Evolutionary conservation across 75 land plant species (phyloP).

Genomic region (Sequoiadendron giganteum): DNA sequence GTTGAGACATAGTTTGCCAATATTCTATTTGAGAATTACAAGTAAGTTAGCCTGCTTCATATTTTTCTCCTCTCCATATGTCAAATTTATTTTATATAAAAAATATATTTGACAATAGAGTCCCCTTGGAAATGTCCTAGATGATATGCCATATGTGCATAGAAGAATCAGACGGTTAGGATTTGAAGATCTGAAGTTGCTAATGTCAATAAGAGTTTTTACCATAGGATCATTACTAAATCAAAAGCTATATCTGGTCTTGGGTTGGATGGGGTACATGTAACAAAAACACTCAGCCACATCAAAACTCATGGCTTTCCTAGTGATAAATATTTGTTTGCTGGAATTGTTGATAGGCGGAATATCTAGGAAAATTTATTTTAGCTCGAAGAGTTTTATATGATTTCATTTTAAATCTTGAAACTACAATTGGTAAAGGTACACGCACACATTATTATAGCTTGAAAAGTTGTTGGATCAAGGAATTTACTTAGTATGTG

Average conservation of each 20-base stretch:
- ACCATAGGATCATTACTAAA: conserved; percentile 16
- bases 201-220: conserved; percentile 20
- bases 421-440: conserved; percentile 23
- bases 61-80: neutral
- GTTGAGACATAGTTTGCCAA: conserved; percentile 41
- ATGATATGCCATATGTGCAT: neutral
- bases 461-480: neutral
- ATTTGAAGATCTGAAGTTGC: conserved; percentile 9
- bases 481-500: neutral
- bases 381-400: conserved; percentile 23
- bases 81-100: neutral
- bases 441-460: neutral
- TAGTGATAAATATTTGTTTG: conserved; percentile 22
- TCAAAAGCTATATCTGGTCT: conserved; percentile 27
- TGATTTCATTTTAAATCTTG: conserved; percentile 11
- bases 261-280: conserved; percentile 1
- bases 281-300: conserved; percentile 21
- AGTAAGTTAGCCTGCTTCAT: conserved; percentile 13
- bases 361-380: conserved; percentile 30
- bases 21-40: conserved; percentile 27
- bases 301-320: conserved; percentile 26
- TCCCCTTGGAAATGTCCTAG: neutral
- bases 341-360: conserved; percentile 37
- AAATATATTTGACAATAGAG: neutral
- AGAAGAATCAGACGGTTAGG: neutral